These are phyloP conservation scores for Plenodomus biglobosus DNA, from an alignment of 2,329 filamentous ascomycete genomes.

Conservation along the genomic window DNA sequence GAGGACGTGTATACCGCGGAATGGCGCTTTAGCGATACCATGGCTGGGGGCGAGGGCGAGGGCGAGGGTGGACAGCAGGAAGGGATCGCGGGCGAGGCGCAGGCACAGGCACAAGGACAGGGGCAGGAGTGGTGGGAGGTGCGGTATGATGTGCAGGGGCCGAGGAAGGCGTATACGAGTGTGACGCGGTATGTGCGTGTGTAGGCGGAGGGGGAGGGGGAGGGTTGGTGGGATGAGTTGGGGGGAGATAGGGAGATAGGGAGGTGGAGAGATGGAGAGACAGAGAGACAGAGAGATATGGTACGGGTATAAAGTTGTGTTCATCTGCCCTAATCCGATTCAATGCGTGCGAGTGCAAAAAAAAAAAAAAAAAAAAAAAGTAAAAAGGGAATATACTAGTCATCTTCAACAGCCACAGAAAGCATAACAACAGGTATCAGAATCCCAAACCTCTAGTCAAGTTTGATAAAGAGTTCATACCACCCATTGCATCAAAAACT, in stretches of 20 bases:
- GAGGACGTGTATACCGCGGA: conserved; percentile 71
- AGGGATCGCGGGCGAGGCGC: no score
- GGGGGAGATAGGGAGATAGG: neutral
- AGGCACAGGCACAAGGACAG: no score
- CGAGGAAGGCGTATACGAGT: conserved; percentile 47
- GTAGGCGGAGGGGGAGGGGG: neutral
- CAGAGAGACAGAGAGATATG: neutral
- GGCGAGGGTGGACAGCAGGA: conserved; percentile 7
- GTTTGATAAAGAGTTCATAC: no score
- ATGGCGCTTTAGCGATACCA: conserved; percentile 63
- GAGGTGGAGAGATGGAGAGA: no score
- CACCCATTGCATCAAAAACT: no score
- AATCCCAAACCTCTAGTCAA: no score
- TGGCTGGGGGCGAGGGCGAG: conserved; percentile 33
- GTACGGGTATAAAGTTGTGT: conserved; percentile 19
- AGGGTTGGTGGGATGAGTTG: neutral
- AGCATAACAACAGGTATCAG: no score
- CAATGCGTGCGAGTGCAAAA: no score
- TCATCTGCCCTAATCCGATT: no score
- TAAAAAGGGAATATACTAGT: no score
- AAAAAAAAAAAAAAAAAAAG: no score
- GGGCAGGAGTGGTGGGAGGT: conserved; percentile 38
- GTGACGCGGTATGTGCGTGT: conserved; percentile 32
- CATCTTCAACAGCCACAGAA: no score
- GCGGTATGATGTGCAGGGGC: conserved; percentile 44